Conservation (phyloP, 345 rosid genomes). For the Sonneratia caseolaris region DNA sequence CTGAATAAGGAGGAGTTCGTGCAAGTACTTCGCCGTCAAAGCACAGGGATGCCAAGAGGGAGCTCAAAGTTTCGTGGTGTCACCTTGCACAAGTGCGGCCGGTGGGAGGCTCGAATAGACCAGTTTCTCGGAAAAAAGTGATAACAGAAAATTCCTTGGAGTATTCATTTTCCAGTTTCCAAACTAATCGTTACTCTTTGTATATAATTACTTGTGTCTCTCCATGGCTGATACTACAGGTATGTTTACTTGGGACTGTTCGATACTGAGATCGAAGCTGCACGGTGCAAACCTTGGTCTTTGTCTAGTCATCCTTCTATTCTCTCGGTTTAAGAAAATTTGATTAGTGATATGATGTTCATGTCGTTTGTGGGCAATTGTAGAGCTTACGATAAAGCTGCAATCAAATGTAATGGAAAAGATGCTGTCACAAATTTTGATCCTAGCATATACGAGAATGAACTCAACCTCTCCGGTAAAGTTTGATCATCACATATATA, state of each 20-base stretch:
- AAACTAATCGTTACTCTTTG: neutral
- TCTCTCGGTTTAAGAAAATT: neutral
- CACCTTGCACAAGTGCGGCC: constrained; percentile 92
- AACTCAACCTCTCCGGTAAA: constrained; percentile 40
- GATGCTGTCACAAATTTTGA: constrained; percentile 94
- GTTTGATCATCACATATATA: neutral
- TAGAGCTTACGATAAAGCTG: constrained; percentile 57
- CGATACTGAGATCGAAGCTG: constrained; percentile 92
- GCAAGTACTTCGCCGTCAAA: constrained; percentile 90
- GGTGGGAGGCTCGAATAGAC: constrained; percentile 99
- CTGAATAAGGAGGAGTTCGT: constrained; percentile 90
- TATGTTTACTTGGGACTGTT: constrained; percentile 90
- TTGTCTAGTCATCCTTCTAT: neutral
- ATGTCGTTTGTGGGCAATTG: neutral
- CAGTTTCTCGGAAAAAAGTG: constrained; percentile 94
- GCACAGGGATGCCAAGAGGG: constrained; percentile 92
- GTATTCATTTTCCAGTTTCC: neutral
- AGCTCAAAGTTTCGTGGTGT: constrained; percentile 97
- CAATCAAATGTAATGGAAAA: constrained; percentile 87
- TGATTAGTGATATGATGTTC: neutral
- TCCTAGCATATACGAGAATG: constrained; percentile 65
- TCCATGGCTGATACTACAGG: constrained; percentile 12
- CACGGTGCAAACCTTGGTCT: constrained; percentile 34
- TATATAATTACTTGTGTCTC: neutral
- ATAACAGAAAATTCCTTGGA: neutral